A percentile compares a stretch with the other conserved stretches of the same genome.
Conservation (phyloP, 345 rosid species). For the Erucastrum elatum region DNA sequence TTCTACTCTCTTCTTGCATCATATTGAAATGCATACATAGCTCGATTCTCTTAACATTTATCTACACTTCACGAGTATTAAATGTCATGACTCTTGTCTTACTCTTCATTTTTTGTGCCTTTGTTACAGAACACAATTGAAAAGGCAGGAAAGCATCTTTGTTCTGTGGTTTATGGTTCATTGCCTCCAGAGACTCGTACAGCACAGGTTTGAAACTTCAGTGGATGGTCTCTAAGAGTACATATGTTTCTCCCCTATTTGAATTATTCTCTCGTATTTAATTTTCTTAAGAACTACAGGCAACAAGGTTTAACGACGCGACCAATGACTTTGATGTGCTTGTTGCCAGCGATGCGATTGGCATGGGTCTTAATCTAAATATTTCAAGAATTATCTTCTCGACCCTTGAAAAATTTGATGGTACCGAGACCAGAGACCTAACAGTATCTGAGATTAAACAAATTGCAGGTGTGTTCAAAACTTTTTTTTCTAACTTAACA, state of each 20-base stretch:
- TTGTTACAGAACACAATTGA: constrained; percentile 55
- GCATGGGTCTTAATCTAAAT: constrained; percentile 94
- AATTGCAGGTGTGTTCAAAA: constrained; percentile 71
- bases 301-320: constrained; percentile 80
- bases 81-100: too few species aligned
- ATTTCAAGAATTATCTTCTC: constrained; percentile 90
- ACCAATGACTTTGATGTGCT: constrained; percentile 88
- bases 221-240: background rate
- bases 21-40: too few species aligned
- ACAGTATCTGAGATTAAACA: constrained; percentile 89
- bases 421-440: constrained; percentile 61
- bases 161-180: constrained; percentile 95
- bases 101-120: too few species aligned
- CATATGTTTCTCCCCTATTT: background rate
- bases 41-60: background rate
- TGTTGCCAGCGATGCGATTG: constrained; percentile 98
- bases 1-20: constrained; percentile 21
- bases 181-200: constrained; percentile 93
- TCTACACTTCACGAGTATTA: background rate
- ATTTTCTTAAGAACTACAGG: constrained; percentile 50
- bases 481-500: background rate
- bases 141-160: constrained; percentile 64
- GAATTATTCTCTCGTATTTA: constrained; percentile 1
- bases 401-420: constrained; percentile 74
- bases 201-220: constrained; percentile 61